Conservation (phyloP, 352 stramenopile species). For the Paralagenidium karlingii region DNA sequence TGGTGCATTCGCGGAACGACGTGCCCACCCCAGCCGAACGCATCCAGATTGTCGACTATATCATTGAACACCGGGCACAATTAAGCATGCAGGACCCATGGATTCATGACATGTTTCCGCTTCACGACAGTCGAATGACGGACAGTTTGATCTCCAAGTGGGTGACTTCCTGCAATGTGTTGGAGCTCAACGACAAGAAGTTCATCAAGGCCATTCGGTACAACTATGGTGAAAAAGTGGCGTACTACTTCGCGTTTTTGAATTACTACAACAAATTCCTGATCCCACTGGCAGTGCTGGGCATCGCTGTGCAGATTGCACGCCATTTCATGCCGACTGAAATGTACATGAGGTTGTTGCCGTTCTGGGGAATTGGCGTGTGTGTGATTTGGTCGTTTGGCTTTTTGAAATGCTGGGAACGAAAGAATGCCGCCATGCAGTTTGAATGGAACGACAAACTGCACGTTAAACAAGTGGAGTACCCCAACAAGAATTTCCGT, state of each 20-base stretch:
- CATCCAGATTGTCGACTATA: conserved; percentile 76
- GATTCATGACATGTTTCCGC: conserved; percentile 77
- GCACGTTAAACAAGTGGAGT: conserved; percentile 74
- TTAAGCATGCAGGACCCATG: conserved; percentile 38
- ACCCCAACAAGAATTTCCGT: conserved; percentile 69
- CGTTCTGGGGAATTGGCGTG: conserved; percentile 72
- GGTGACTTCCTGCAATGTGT: conserved; percentile 36
- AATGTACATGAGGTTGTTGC: conserved; percentile 65
- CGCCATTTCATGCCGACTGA: conserved; percentile 42
- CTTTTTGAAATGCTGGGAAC: conserved; percentile 78
- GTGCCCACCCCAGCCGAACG: conserved; percentile 62
- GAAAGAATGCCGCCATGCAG: conserved; percentile 64
- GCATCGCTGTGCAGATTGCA: conserved; percentile 7
- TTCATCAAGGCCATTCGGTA: conserved; percentile 30
- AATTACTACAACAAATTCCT: conserved; percentile 75
- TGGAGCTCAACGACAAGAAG: conserved; percentile 4
- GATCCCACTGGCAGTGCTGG: conserved; percentile 53
- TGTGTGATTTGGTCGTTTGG: conserved; percentile 71
- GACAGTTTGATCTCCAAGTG: conserved; percentile 55
- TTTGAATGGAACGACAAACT: conserved; percentile 74
- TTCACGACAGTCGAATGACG: conserved; percentile 61
- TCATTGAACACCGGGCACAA: conserved; percentile 64
- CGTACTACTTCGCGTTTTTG: conserved; percentile 81
- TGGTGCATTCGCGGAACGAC: conserved; percentile 35
- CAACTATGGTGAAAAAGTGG: conserved; percentile 80